These are phyloP conservation scores for Hypoxylon perforatum DNA, from an alignment of 495 filamentous ascomycete genomes.

Conservation along the genomic window DNA sequence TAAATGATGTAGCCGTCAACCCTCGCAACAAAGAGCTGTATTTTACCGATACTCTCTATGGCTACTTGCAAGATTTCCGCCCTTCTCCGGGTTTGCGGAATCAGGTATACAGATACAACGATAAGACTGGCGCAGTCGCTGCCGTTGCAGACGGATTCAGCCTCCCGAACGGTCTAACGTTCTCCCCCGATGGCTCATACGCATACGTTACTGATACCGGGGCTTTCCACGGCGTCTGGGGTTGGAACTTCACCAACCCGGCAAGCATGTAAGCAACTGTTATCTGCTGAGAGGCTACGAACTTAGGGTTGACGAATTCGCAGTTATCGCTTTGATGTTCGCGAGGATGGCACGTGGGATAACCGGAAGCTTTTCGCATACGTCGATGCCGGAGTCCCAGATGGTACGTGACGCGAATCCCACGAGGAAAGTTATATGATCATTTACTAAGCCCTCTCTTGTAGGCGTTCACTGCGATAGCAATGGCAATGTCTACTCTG, in stretches of 20 bases:
- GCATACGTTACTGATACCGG: conserved; percentile 70
- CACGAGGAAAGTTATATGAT: background rate
- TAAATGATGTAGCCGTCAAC: conserved; percentile 68
- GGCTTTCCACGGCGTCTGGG: conserved; percentile 53
- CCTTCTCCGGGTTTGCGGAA: conserved; percentile 60
- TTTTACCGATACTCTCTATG: conserved; percentile 74
- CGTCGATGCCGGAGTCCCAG: conserved; percentile 63
- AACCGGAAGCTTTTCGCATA: conserved; percentile 68
- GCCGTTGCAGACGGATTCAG: conserved; percentile 67
- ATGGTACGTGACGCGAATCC: conserved; percentile 50
- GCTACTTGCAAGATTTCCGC: conserved; percentile 67
- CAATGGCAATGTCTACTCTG: conserved; percentile 69
- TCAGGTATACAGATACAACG: conserved; percentile 68
- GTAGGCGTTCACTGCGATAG: conserved; percentile 66
- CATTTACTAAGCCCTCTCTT: background rate
- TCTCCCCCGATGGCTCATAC: conserved; percentile 62
- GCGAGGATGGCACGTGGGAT: conserved; percentile 53
- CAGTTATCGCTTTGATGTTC: conserved; percentile 56
- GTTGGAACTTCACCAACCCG: conserved; percentile 46
- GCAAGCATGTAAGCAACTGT: conserved; percentile 51
- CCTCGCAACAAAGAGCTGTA: conserved; percentile 66
- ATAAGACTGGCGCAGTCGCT: conserved; percentile 57
- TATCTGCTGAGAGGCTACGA: background rate
- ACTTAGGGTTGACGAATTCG: background rate
- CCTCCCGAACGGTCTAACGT: conserved; percentile 65